Evolutionary conservation across 2,329 filamentous ascomycete genomes (phyloP).

Genomic region (Eutypella sp.): DNA sequence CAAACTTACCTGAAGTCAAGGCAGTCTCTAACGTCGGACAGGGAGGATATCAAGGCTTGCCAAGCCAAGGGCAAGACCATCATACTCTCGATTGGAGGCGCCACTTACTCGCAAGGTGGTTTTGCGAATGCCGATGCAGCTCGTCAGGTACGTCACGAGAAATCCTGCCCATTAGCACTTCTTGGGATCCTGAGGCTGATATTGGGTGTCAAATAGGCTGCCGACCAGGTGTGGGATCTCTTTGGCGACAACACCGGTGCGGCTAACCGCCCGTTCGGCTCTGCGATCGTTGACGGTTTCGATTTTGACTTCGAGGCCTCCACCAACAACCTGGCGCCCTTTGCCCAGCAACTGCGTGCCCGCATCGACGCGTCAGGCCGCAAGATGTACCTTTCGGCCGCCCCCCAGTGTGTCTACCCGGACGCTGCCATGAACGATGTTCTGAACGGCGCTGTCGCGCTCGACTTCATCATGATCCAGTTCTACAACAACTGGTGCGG

Average conservation of each 20-base stretch:
- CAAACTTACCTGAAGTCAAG: conserved; percentile 10
- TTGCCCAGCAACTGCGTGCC: conserved; percentile 51
- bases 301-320: conserved; percentile 66
- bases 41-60: conserved; percentile 48
- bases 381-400: conserved; percentile 53
- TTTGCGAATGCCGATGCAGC: conserved; percentile 48
- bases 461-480: conserved; percentile 57
- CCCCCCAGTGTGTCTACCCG: conserved; percentile 62
- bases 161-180: no score
- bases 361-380: conserved; percentile 46
- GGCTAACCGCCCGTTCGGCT: conserved; percentile 59
- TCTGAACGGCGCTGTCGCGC: conserved; percentile 44
- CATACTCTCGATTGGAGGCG: conserved; percentile 64
- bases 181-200: no score
- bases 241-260: conserved; percentile 53
- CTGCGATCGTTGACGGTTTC: conserved; percentile 63
- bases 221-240: conserved; percentile 61
- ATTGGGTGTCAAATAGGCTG: conserved; percentile 27
- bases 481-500: conserved; percentile 66
- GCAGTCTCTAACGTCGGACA: conserved; percentile 9
- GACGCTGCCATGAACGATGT: conserved; percentile 52
- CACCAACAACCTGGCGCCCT: conserved; percentile 52
- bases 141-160: no score
- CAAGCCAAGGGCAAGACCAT: conserved; percentile 64
- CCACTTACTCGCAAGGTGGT: conserved; percentile 60